Percentiles rank a stretch among this genome's conserved stretches.
Conservation (phyloP, 1,284 basidiomycete species). For the Paramarasmius palmivorus region DNA sequence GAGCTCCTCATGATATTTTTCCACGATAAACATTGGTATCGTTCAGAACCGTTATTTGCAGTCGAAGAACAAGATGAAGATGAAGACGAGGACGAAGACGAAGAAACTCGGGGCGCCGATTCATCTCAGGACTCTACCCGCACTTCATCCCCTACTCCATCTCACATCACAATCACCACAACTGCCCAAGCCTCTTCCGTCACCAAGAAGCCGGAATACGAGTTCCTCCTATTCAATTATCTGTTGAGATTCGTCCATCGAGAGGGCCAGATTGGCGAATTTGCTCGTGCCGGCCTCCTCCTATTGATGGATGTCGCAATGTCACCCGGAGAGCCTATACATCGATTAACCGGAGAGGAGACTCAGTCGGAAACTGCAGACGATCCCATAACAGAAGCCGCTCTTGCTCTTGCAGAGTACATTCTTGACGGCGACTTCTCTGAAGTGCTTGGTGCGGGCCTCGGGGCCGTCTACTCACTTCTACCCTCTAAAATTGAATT, state of each 20-base stretch:
- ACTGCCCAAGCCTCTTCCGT: conserved; percentile 45
- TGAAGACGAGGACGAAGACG: conserved; percentile 47
- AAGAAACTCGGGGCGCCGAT: conserved; percentile 34
- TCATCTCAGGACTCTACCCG: conserved; percentile 23
- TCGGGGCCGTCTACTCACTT: conserved; percentile 92
- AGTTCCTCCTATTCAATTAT: conserved; percentile 94
- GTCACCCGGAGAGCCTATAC: conserved; percentile 61
- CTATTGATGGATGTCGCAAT: conserved; percentile 95
- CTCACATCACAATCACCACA: conserved; percentile 55
- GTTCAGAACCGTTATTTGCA: conserved; percentile 65
- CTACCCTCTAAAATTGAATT: conserved; percentile 87
- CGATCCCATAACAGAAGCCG: conserved; percentile 81
- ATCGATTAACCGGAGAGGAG: conserved; percentile 37
- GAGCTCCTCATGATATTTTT: conserved; percentile 96
- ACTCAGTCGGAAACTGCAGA: conserved; percentile 22
- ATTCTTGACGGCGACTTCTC: conserved; percentile 96
- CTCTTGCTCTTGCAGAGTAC: conserved; percentile 86
- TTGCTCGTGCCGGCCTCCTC: conserved; percentile 88
- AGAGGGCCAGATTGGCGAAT: conserved; percentile 92
- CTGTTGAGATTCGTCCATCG: conserved; percentile 94
- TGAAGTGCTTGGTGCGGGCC: conserved; percentile 91
- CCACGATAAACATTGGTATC: conserved; percentile 87
- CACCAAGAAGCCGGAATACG: conserved; percentile 81
- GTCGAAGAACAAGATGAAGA: conserved; percentile 73
- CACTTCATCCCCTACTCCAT: conserved; percentile 55